Evolutionary conservation across 495 filamentous ascomycete genomes (phyloP), one percentile per base, ranked within the genome.

Genomic region (Penicillium waksmanii): DNA sequence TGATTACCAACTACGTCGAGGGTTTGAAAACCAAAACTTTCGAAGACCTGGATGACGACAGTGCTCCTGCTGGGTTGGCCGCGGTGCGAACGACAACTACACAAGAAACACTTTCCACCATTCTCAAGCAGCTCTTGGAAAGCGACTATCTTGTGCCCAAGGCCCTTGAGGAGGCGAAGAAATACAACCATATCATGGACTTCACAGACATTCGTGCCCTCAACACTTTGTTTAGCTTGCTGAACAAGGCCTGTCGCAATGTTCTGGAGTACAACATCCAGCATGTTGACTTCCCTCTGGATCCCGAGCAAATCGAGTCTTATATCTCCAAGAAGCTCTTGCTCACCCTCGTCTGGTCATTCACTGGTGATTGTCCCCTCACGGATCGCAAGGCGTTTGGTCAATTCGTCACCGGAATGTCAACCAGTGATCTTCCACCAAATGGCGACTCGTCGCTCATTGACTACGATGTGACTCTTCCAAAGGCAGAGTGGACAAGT

Each of bases 121-220:
- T 96, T 42, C 81, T 99, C 19, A 80, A 89, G 63, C 83, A 87
- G 31, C 86, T 89, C 58, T 77, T 98, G 33, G 89, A 84, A 5
- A 86, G 81, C 13, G 90, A 96, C 66, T 81, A 89, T 55, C 90
- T 98, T 60, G 84, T 97, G 44, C 68, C 83, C 42, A 85, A 87
- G 48, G 88, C 89, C n/a, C 80, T 99, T 2, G 78, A 84, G 25
- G 81, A 91, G 68, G 90, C 93, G 15, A 83, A 85, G 62, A 81
- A 82, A 18, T 94, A 87, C 77, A 90, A 89, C 58, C 95, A 99
- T 67, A 97, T 99, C 74, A 99, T 99, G 95, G 91, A 97, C 62
- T 98, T 93, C 68, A 97, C 94, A 0, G 83, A 90, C 44, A 90
- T 91, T 43, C 90, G 95, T 36, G 94, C 89, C 5, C 83, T 99